Base-by-base conservation (phyloP, 345 rosid genomes). In the Garcia nutans region DNA sequence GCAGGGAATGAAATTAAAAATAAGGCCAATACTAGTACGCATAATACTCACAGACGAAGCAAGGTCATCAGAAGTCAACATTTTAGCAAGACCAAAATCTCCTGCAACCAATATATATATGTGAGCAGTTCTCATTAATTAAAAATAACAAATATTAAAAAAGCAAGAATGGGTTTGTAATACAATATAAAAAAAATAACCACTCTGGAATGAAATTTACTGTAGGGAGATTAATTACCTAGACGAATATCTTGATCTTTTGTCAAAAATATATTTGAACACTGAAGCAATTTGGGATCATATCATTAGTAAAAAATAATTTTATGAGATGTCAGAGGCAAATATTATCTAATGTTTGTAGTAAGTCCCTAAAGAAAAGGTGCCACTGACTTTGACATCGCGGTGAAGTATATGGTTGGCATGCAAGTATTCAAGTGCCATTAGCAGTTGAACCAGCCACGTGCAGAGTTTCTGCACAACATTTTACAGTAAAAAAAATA, bases 381-480 rank as follows among this genome's bases (percentile, higher is more conserved):
- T 11, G 76, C 45, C 59, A 79, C 90, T 74, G 65, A 93, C 99
- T 95, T 96, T 96, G 84, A 96, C 99, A 89, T 93, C 99, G 41
- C 98, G 98, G 86, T 96, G 99, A 67, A 96, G 97, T 82, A 96
- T 89, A 71, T 96, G 98, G 86, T 89, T 92, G 72, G 83, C 86
- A 83, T 93, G 98, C 88, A 96, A 85, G 91, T 96, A 96, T 77
- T 92, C 99, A 45, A 96, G 97, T 24, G 99, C 99, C 93, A 96
- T 73, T 66, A 96, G 89, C 70, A 93, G 93, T 84, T 96, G 97
- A 77, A 90, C 96, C 66, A 96, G 92, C 98, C 99, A 96, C 83
- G 90, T 93, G 80, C 99, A 96, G 55, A 96, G 93, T 80, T 89
- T 92, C 99, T 96, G 92, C 66, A 52, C 71, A 61, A 71, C n/a